Conservation (phyloP, 2,329 filamentous ascomycete genomes). For the Xylaria sp. region DNA sequence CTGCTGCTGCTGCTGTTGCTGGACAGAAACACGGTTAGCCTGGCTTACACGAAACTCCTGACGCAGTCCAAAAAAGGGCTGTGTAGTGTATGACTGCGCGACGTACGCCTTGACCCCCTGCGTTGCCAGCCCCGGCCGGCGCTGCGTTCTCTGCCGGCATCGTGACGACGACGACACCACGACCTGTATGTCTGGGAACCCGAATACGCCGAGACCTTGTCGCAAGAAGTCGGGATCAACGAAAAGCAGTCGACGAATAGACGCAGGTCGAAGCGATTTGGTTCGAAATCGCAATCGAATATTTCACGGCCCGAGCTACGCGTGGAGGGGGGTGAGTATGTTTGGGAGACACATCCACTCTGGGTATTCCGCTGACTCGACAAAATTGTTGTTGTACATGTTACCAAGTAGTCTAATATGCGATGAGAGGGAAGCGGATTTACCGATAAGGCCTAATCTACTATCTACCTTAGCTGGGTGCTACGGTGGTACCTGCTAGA, state of each 20-base stretch:
- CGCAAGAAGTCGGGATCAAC: conserved; percentile 6
- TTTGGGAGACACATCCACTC: conserved; percentile 13
- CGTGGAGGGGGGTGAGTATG: neutral
- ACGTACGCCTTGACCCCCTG: conserved; percentile 52
- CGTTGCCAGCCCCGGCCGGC: conserved; percentile 45
- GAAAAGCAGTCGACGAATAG: neutral
- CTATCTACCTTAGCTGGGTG: neutral
- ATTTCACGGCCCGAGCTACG: neutral
- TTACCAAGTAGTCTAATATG: neutral
- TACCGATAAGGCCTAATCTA: conserved; percentile 13
- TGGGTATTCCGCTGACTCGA: conserved; percentile 5
- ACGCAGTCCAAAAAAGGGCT: neutral
- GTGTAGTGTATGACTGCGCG: neutral
- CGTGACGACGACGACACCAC: conserved; percentile 17
- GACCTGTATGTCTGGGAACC: neutral
- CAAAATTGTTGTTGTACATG: conserved; percentile 10
- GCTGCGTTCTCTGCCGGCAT: conserved; percentile 52
- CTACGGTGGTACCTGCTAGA: too few relatives aligned
- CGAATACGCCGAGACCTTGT: conserved; percentile 16
- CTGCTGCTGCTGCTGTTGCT: conserved; percentile 27
- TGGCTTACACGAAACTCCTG: neutral
- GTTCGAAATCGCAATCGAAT: neutral
- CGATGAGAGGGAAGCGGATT: conserved; percentile 14
- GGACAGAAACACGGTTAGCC: conserved; percentile 35
- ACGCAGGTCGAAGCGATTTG: neutral